phyloP scores from a whole-genome alignment of 345 rosid species.

The Bruguiera gymnorhiza region DNA sequence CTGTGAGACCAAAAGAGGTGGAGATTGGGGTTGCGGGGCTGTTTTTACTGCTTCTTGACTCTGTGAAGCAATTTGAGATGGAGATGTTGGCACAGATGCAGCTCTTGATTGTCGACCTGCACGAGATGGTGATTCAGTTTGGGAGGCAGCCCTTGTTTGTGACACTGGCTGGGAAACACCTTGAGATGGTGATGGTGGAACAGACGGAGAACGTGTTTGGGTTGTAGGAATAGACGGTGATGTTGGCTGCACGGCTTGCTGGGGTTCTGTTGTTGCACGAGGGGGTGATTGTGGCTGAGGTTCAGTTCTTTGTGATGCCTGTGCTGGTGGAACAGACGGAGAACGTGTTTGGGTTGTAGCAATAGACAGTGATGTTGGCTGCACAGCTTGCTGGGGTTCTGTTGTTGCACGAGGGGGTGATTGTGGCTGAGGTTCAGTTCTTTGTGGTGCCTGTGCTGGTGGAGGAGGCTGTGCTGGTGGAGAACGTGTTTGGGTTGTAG shows the following conservation, averaged over 20 bases:
- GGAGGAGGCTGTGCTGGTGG: slow-evolving; percentile 15
- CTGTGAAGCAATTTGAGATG: slow-evolving; percentile 11
- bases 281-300: slow-evolving; percentile 20
- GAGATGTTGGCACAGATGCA: slow-evolving; percentile 19
- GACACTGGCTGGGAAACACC: slow-evolving; percentile 19
- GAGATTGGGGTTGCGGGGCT: slow-evolving; percentile 25
- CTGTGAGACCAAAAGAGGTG: slow-evolving; percentile 14
- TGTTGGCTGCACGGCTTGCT: not conserved
- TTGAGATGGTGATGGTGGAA: slow-evolving; percentile 26
- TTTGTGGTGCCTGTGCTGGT: slow-evolving; percentile 11
- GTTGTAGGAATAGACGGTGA: slow-evolving; percentile 22
- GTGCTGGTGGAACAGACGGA: slow-evolving; percentile 13
- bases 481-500: slow-evolving; percentile 12
- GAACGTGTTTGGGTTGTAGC: slow-evolving; percentile 12
- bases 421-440: slow-evolving; percentile 22
- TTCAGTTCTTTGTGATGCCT: slow-evolving; percentile 16
- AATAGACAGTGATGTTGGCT: slow-evolving; percentile 19
- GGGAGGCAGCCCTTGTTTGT: slow-evolving; percentile 12
- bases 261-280: slow-evolving; percentile 10
- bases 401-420: slow-evolving; percentile 12
- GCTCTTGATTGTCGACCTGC: slow-evolving; percentile 23
- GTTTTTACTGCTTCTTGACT: slow-evolving; percentile 22
- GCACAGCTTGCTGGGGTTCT: not conserved
- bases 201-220: slow-evolving; percentile 17
- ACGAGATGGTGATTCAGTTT: slow-evolving; percentile 28